These are phyloP conservation scores for Euphrasia arctica DNA, from an alignment of 305 asterid genomes.

Conservation along the genomic window DNA sequence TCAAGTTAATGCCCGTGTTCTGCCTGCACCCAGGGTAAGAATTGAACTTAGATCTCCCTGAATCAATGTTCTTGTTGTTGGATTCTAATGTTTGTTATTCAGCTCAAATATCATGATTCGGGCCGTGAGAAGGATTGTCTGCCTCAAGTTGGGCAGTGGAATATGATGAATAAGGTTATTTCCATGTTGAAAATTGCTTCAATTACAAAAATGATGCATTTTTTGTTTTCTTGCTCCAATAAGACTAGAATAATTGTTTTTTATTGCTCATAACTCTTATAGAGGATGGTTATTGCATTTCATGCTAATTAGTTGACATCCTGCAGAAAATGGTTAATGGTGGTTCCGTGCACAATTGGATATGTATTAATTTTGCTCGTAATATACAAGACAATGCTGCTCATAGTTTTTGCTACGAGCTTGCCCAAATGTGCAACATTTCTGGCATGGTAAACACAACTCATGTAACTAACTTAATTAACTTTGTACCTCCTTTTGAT, in stretches of 20 bases:
- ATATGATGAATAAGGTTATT: conserved; percentile 78
- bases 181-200: not conserved
- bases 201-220: not conserved
- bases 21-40: conserved; percentile 73
- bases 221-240: not conserved
- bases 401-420: conserved; percentile 51
- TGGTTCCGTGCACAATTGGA: conserved; percentile 57
- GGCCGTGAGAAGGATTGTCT: conserved; percentile 66
- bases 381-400: conserved; percentile 52
- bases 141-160: conserved; percentile 82
- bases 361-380: conserved; percentile 61
- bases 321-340: conserved; percentile 36
- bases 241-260: not conserved
- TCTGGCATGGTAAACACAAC: conserved; percentile 68
- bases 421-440: conserved; percentile 60
- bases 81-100: conserved; percentile 12
- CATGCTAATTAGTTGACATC: conserved; percentile 1
- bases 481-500: not conserved
- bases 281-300: not conserved
- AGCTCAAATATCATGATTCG: conserved; percentile 74
- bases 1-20: conserved; percentile 73
- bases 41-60: not conserved
- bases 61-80: conserved; percentile 1
- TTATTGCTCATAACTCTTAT: not conserved
- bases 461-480: not conserved